A percentile compares a stretch with the other conserved stretches of the same genome.
Conservation (phyloP, 345 rosid genomes). For the Ceriops zippeliana region DNA sequence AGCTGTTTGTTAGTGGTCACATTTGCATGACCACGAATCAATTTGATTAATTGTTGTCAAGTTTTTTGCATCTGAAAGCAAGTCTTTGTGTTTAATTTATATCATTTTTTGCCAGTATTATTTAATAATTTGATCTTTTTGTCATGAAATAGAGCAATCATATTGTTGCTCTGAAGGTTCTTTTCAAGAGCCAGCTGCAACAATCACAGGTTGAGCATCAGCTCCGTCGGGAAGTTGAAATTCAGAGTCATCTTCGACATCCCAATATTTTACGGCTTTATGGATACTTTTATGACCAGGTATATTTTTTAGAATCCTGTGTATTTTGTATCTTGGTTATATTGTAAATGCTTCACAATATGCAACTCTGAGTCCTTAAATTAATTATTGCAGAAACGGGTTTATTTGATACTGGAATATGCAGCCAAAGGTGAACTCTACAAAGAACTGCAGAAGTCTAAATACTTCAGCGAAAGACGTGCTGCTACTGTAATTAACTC, state of each 20-base stretch:
- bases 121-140: neutral
- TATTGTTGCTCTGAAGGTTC: slow-evolving; percentile 87
- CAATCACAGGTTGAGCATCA: slow-evolving; percentile 98
- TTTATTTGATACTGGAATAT: slow-evolving; percentile 75
- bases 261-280: slow-evolving; percentile 85
- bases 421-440: slow-evolving; percentile 91
- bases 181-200: slow-evolving; percentile 89
- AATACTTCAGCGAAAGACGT: slow-evolving; percentile 84
- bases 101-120: neutral
- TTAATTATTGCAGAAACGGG: slow-evolving; percentile 63
- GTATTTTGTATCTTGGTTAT: neutral
- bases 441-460: slow-evolving; percentile 84
- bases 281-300: slow-evolving; percentile 98
- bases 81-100: too few species aligned
- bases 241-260: slow-evolving; percentile 92
- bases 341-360: slow-evolving; percentile 4
- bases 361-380: slow-evolving; percentile 1
- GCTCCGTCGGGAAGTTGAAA: slow-evolving; percentile 93
- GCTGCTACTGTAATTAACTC: slow-evolving; percentile 77
- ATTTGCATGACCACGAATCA: too few species aligned
- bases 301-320: slow-evolving; percentile 17
- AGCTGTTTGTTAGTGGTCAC: too few species aligned
- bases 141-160: slow-evolving; percentile 71
- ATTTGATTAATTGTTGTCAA: too few species aligned
- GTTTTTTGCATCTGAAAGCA: too few species aligned